A percentile compares a stretch with the other conserved stretches of the same genome.
These are phyloP conservation scores for Glycine tomentella DNA, from an alignment of 306 rosid species.

Conservation along the genomic window DNA sequence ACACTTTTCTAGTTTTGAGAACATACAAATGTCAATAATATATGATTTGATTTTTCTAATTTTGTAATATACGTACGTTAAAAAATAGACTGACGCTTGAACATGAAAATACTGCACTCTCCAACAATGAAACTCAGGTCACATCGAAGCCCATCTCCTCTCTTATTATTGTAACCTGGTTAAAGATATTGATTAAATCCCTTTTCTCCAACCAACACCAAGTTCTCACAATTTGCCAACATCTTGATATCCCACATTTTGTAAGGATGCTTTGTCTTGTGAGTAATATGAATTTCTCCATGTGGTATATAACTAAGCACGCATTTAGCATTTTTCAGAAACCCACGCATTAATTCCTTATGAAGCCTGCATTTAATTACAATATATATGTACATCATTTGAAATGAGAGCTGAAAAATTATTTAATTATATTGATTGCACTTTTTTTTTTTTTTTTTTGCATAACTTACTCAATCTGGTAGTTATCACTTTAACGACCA, in stretches of 20 bases:
- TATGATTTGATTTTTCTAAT: not conserved
- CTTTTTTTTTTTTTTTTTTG: not conserved
- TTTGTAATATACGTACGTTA: not conserved
- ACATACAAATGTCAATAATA: not conserved
- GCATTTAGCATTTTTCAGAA: not conserved
- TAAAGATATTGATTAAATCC: not conserved
- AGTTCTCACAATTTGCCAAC: not conserved
- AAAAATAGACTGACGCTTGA: not conserved
- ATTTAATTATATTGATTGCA: no score
- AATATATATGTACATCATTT: not conserved
- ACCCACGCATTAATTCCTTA: not conserved
- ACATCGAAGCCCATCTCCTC: not conserved
- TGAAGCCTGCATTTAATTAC: not conserved
- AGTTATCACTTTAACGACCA: rapidly evolving
- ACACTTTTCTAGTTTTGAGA: not conserved
- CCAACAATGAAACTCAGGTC: not conserved
- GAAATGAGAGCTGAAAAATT: not conserved
- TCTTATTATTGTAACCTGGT: not conserved
- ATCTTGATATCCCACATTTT: not conserved
- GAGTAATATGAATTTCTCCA: not conserved
- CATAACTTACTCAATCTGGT: conserved; percentile 13
- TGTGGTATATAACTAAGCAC: rapidly evolving
- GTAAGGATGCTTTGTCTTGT: not conserved
- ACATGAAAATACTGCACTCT: not conserved
- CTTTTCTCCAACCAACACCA: not conserved